Percentiles rank a stretch among this genome's conserved stretches.
These are phyloP conservation scores for Mycena alexandri DNA, from an alignment of 768 basidiomycete species.

Conservation along the genomic window DNA sequence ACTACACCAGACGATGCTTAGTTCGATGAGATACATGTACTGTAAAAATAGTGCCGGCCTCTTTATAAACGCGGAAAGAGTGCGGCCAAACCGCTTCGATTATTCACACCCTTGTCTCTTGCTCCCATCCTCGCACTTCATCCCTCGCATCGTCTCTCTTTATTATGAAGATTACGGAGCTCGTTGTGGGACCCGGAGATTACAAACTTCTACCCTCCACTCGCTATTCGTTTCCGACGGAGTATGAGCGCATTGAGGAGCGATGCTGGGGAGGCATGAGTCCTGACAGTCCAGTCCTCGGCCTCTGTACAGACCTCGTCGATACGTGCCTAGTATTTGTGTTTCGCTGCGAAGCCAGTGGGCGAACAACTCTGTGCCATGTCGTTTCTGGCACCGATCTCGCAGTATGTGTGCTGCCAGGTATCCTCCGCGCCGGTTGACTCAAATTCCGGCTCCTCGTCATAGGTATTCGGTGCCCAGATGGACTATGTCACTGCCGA, in stretches of 20 bases:
- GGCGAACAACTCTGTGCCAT: constrained; percentile 25
- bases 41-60: too few species aligned
- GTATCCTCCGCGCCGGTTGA: too few species aligned
- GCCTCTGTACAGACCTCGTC: constrained; percentile 30
- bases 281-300: constrained; percentile 14
- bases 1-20: too few species aligned
- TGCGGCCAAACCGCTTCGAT: too few species aligned
- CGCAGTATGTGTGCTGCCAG: constrained; percentile 13
- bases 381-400: constrained; percentile 23
- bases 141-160: not conserved
- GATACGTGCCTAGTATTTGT: constrained; percentile 30
- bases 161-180: constrained; percentile 23
- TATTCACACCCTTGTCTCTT: too few species aligned
- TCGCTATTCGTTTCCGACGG: constrained; percentile 19
- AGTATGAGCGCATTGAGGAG: constrained; percentile 30
- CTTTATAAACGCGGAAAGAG: too few species aligned
- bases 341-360: constrained; percentile 24
- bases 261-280: constrained; percentile 25
- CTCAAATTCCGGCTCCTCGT: too few species aligned
- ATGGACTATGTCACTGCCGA: constrained; percentile 18
- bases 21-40: too few species aligned
- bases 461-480: constrained; percentile 26
- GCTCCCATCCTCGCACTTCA: too few species aligned
- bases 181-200: constrained; percentile 15
- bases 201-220: constrained; percentile 7